Evolutionary conservation across 2,329 filamentous ascomycete species (phyloP).

Genomic region (Lizonia empirigonia): DNA sequence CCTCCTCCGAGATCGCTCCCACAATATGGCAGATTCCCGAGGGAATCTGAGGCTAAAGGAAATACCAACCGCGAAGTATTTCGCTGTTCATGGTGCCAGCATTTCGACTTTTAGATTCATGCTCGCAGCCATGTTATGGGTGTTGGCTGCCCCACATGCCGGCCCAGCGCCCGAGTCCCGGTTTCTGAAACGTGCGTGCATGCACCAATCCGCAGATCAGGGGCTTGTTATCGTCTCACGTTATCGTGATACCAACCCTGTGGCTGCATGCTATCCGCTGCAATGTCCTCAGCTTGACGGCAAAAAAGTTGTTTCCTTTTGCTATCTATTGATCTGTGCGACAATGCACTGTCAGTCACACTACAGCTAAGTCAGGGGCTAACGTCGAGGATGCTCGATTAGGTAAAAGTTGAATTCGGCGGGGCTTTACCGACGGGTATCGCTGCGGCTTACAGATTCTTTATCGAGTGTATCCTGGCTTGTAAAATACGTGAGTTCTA

Average conservation of each 20-base stretch:
- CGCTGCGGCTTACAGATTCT: background rate
- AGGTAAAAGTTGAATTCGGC: no score
- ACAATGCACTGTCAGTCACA: background rate
- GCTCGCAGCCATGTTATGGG: background rate
- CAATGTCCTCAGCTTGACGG: background rate
- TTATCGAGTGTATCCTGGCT: background rate
- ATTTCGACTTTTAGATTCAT: slow-evolving; percentile 13
- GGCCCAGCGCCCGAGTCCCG: slow-evolving; percentile 1
- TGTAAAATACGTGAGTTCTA: background rate
- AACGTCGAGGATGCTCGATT: no score
- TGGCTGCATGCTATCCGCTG: slow-evolving; percentile 11
- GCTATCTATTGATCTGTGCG: background rate
- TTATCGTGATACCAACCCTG: slow-evolving; percentile 9
- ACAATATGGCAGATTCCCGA: background rate
- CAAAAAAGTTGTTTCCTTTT: background rate
- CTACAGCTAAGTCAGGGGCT: background rate
- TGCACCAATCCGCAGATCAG: slow-evolving; percentile 11
- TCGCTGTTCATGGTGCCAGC: background rate
- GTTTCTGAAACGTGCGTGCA: slow-evolving; percentile 10
- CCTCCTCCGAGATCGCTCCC: background rate
- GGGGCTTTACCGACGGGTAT: background rate
- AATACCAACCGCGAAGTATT: background rate
- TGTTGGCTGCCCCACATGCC: slow-evolving; percentile 4
- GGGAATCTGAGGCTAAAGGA: background rate
- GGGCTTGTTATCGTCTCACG: slow-evolving; percentile 3